Base-by-base conservation (phyloP, 1,139 yeast species). In the Nakaseomyces bracarensis region DNA sequence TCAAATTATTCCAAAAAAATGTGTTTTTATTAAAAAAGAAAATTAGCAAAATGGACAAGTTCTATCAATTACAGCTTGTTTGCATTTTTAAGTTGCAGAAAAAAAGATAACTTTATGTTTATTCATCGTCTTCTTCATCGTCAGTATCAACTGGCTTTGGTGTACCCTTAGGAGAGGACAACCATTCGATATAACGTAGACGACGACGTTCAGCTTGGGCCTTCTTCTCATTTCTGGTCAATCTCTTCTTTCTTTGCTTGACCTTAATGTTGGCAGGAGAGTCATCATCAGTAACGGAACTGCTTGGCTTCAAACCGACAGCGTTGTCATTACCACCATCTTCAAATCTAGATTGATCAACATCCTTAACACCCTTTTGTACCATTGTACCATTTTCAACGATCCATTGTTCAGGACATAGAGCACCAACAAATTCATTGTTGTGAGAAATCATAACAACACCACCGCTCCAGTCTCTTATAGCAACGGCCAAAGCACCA, bases 401-500 rank as follows among this genome's bases (percentile, higher is more conserved):
- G 56, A 83, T 79, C 98, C 98, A 91, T 67, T 89, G 96, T 69
- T 91, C 98, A 34, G 97, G 97, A 65, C 97, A 89, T 55, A 91
- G 69, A 2, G 98, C 97, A 45, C 96, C 95, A 36, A 89, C 96
- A 56, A 91, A 91, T 66, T 91, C 98, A 58, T 81, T 83, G 71
- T 89, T 89, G 71, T 91, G 98, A 47, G 97, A 87, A 69, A 91
- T 91, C 95, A 91, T 86, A 47, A 89, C 95, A 47, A 91, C 97
- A 68, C 97, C 97, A 60, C 98, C 98, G 49, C 77, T 68, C 97
- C 97, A 91, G 64, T 87, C 96, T 67, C 96, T 80, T 60, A 91
- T 91, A 43, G 98, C 98, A 55, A 89, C 78, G 15, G 98, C 97
- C 53, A 91, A 74, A 39, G 97, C 98, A 61, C 98, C 98, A 49